Conservation (phyloP, 1,139 yeast species). For the Hyphopichia fennica region DNA sequence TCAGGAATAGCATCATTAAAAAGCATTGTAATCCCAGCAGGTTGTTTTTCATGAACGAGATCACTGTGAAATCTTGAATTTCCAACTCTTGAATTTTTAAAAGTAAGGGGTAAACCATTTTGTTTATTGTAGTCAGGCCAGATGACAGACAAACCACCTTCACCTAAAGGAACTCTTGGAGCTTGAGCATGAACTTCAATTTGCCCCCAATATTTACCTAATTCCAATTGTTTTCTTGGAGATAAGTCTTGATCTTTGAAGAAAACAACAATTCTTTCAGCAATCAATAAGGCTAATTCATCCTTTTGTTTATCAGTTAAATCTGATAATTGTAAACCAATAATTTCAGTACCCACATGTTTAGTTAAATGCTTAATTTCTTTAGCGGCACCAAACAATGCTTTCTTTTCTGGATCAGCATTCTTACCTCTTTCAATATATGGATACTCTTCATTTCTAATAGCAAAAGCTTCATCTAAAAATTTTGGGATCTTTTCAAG, state of each 20-base stretch:
- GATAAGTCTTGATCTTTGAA: constrained; percentile 44
- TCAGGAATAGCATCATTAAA: constrained; percentile 34
- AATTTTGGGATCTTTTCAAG: constrained; percentile 14
- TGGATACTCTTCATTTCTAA: constrained; percentile 15
- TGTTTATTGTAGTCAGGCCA: constrained; percentile 49
- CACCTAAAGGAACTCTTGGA: constrained; percentile 29
- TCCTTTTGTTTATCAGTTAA: constrained; percentile 52
- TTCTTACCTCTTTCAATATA: constrained; percentile 16
- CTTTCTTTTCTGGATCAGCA: constrained; percentile 22
- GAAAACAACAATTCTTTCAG: constrained; percentile 45
- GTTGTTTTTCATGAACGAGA: constrained; percentile 36
- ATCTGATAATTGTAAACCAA: constrained; percentile 51
- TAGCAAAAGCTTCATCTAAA: constrained; percentile 14
- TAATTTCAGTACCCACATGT: constrained; percentile 54
- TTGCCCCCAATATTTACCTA: constrained; percentile 45
- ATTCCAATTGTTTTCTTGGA: constrained; percentile 46
- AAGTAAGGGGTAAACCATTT: constrained; percentile 22
- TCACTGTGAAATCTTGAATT: constrained; percentile 40
- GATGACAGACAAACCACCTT: constrained; percentile 47
- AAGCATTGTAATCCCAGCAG: constrained; percentile 41
- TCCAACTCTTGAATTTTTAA: constrained; percentile 32
- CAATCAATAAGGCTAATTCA: constrained; percentile 45
- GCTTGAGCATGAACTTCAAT: constrained; percentile 46
- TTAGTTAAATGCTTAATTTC: constrained; percentile 39
- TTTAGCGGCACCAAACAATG: constrained; percentile 35